Conservation (phyloP, 441 rosid species). For the Adansonia madagascariensis region DNA sequence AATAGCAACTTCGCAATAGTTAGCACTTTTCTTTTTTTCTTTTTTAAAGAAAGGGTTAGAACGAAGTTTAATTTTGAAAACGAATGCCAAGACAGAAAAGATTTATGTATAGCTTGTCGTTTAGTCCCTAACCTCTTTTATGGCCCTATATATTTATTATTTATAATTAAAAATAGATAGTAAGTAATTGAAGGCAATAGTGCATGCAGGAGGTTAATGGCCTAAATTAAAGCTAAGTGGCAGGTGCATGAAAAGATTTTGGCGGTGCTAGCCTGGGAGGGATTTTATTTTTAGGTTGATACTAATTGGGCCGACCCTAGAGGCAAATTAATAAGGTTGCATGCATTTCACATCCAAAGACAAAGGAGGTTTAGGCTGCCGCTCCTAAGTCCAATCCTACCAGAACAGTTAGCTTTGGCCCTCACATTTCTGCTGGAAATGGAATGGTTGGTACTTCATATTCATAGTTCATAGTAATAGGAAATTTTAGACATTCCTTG, state of each 20-base stretch:
- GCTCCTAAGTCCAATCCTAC: neutral
- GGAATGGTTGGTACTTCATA: too few relatives aligned
- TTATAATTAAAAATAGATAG: neutral
- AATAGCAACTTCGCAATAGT: too few relatives aligned
- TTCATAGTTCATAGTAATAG: neutral
- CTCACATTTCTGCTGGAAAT: too few relatives aligned
- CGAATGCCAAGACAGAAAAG: too few relatives aligned
- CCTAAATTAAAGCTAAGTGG: neutral
- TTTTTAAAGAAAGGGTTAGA: too few relatives aligned
- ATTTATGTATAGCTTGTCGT: too few relatives aligned
- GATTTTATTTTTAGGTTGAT: neutral
- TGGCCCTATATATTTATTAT: neutral
- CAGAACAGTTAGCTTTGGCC: neutral
- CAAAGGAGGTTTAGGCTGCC: neutral
- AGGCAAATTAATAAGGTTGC: neutral
- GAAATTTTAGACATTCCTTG: neutral
- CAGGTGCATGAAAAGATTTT: neutral
- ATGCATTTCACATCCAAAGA: too few relatives aligned
- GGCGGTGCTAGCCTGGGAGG: neutral
- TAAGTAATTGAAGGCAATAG: neutral
- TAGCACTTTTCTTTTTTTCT: too few relatives aligned
- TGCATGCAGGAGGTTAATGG: neutral
- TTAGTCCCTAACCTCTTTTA: neutral
- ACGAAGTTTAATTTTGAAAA: too few relatives aligned
- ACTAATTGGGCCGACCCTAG: neutral